Conservation (phyloP, 139 green algal genomes). For the Coccomyxa sp. region DNA sequence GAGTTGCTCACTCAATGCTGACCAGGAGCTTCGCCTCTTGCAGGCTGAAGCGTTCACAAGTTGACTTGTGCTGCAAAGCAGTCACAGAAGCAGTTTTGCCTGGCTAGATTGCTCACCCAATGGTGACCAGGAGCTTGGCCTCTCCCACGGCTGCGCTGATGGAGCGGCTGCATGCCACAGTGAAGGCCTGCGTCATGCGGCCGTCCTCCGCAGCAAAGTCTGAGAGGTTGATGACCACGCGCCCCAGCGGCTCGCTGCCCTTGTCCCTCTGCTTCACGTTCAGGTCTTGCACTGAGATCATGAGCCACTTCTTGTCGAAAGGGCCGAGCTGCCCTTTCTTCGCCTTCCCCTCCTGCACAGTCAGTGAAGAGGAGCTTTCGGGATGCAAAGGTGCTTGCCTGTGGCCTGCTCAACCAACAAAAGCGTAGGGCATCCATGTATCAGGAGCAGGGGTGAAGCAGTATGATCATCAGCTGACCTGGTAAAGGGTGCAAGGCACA, state of each 20-base stretch:
- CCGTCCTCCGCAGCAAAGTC: constrained; percentile 51
- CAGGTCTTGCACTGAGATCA: constrained; percentile 51
- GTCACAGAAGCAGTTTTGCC: not conserved
- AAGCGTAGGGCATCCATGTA: too few species aligned
- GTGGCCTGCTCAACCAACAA: too few species aligned
- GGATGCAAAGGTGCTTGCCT: too few species aligned
- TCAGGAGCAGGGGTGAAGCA: not conserved
- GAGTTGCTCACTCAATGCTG: too few species aligned
- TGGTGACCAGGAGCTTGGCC: constrained; percentile 54
- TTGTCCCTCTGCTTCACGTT: constrained; percentile 44
- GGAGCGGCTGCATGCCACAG: constrained; percentile 52
- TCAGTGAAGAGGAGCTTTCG: too few species aligned
- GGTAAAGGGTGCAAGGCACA: not conserved
- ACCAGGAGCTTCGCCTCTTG: too few species aligned
- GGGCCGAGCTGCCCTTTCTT: constrained; percentile 20
- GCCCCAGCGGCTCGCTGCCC: constrained; percentile 18
- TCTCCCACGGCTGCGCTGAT: constrained; percentile 56
- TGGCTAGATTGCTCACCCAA: constrained; percentile 44
- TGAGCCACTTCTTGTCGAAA: constrained; percentile 72
- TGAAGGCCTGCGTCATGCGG: constrained; percentile 28
- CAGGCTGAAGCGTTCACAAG: not conserved
- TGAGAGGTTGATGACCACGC: constrained; percentile 37
- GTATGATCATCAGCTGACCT: not conserved
- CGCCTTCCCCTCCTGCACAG: not conserved
- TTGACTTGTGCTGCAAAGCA: not conserved